Evolutionary conservation across 1,139 yeast genomes (phyloP).

Genomic region (Oligophagozyma castellii): DNA sequence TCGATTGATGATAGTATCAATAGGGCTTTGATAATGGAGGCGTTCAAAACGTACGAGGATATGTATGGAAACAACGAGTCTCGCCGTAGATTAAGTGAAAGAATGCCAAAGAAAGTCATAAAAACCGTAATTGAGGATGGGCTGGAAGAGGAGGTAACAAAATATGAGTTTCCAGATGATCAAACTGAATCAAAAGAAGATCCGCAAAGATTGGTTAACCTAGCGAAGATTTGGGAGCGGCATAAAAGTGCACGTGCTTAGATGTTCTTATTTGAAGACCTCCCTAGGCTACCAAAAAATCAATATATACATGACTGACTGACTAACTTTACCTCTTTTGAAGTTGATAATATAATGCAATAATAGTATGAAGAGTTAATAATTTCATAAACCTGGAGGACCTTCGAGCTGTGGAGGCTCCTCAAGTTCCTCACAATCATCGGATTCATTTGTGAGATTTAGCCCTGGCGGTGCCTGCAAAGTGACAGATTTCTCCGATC

Average conservation of each 20-base stretch:
- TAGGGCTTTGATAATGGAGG: conserved; percentile 44
- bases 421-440: not conserved
- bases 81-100: conserved; percentile 27
- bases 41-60: conserved; percentile 53
- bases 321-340: no score
- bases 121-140: conserved; percentile 37
- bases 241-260: no score
- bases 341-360: no score
- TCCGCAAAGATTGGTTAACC: no score
- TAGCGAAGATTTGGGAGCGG: no score
- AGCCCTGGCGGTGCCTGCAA: conserved; percentile 1
- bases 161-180: conserved; percentile 59
- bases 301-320: no score
- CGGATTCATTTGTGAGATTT: not conserved
- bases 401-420: conserved; percentile 5
- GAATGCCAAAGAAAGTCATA: conserved; percentile 43
- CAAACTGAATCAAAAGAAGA: conserved; percentile 11
- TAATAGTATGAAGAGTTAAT: no score
- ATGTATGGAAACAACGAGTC: conserved; percentile 41
- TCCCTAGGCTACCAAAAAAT: no score
- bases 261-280: no score
- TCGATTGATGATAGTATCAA: conserved; percentile 28
- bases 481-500: not conserved
- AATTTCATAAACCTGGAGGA: conserved; percentile 5
- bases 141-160: conserved; percentile 41